Conservation (phyloP, 2,329 filamentous ascomycete genomes). For the Neurospora sp. region DNA sequence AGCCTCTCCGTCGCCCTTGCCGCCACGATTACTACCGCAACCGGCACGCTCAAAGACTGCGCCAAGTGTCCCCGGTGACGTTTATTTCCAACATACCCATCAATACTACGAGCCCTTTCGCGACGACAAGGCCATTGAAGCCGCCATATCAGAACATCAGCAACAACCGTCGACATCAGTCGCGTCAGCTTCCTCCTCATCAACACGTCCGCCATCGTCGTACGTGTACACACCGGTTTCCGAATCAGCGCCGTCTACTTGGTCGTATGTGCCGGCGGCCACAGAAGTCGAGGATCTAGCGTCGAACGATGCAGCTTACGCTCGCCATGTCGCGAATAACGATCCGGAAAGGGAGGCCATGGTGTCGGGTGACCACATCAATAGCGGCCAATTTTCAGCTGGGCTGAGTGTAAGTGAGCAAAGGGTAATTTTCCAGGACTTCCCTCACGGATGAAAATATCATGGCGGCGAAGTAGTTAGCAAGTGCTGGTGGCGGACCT, state of each 20-base stretch:
- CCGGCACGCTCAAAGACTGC: background rate
- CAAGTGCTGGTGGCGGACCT: background rate
- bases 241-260: background rate
- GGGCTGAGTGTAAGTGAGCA: slow-evolving; percentile 4
- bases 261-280: background rate
- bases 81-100: background rate
- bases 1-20: background rate
- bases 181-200: background rate
- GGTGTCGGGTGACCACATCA: background rate
- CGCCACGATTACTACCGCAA: background rate
- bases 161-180: background rate
- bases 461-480: background rate
- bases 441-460: background rate
- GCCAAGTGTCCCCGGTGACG: background rate
- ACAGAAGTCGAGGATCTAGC: background rate
- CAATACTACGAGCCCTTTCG: background rate
- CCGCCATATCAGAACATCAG: background rate
- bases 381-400: background rate
- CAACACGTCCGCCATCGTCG: background rate
- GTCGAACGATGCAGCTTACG: background rate
- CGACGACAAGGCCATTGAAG: background rate
- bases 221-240: background rate
- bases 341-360: background rate
- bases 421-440: background rate
- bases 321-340: background rate